These are phyloP conservation scores for Seiridium unicorne DNA, from an alignment of 2,329 filamentous ascomycete species.

Conservation along the genomic window DNA sequence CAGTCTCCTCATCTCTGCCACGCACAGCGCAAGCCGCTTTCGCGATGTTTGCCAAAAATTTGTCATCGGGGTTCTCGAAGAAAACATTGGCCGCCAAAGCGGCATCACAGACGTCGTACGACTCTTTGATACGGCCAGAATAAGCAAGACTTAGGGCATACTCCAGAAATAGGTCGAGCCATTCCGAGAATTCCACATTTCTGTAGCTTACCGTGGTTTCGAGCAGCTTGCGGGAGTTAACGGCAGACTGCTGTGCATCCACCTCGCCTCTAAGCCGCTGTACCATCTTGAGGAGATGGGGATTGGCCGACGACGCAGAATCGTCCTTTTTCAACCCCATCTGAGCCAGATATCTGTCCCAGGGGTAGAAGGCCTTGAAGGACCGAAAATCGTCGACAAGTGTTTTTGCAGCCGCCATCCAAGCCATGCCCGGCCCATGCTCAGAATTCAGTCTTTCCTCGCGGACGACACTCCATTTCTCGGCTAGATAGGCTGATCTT, in stretches of 20 bases:
- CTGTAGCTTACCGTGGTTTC: conserved; percentile 45
- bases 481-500: conserved; percentile 28
- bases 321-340: conserved; percentile 42
- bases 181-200: conserved; percentile 76
- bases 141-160: conserved; percentile 77
- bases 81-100: conserved; percentile 82
- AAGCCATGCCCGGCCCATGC: conserved; percentile 42
- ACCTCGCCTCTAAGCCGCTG: conserved; percentile 49
- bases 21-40: conserved; percentile 86
- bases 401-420: conserved; percentile 59
- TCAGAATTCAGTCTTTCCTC: conserved; percentile 28
- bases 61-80: conserved; percentile 64
- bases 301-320: conserved; percentile 28
- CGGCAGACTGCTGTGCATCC: conserved; percentile 20
- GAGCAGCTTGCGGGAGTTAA: conserved; percentile 17
- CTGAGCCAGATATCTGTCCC: conserved; percentile 64
- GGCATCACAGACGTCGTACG: conserved; percentile 77
- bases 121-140: conserved; percentile 63
- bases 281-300: conserved; percentile 53
- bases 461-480: conserved; percentile 37
- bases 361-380: conserved; percentile 63
- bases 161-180: conserved; percentile 88
- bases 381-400: conserved; percentile 64
- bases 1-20: conserved; percentile 75
- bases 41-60: conserved; percentile 72